Conservation (phyloP, 1,139 yeast genomes). For the Taphrina betulina region DNA sequence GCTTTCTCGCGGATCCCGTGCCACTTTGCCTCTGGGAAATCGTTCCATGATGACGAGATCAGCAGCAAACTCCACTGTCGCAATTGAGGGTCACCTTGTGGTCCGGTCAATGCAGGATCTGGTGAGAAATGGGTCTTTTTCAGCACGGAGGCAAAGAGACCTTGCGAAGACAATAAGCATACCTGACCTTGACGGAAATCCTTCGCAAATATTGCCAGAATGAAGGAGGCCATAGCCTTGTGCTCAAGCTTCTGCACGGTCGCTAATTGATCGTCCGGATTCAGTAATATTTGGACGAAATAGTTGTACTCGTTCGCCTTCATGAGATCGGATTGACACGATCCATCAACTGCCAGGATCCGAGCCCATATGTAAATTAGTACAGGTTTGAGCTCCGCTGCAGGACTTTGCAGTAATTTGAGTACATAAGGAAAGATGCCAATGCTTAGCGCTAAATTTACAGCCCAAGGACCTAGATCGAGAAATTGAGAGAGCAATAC, state of each 20-base stretch:
- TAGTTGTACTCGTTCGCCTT: conserved; percentile 90
- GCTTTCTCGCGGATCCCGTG: conserved; percentile 67
- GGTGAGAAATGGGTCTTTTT: conserved; percentile 55
- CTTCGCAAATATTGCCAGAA: conserved; percentile 75
- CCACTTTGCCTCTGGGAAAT: conserved; percentile 73
- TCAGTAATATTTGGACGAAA: conserved; percentile 72
- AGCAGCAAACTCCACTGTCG: conserved; percentile 90
- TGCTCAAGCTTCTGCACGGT: conserved; percentile 59
- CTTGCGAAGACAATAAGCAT: conserved; percentile 48
- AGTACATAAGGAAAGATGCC: conserved; percentile 96
- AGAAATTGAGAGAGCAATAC: conserved; percentile 78
- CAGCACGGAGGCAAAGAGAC: conserved; percentile 22
- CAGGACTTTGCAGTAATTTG: conserved; percentile 87
- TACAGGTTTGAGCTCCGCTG: conserved; percentile 91
- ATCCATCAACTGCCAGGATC: conserved; percentile 90
- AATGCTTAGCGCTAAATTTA: conserved; percentile 82
- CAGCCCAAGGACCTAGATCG: conserved; percentile 98
- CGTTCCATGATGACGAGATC: conserved; percentile 72
- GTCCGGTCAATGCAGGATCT: conserved; percentile 43
- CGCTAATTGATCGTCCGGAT: conserved; percentile 47
- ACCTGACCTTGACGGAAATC: conserved; percentile 80
- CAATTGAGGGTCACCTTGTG: conserved; percentile 62
- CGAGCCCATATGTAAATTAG: conserved; percentile 96
- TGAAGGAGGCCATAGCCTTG: conserved; percentile 93
- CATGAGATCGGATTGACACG: conserved; percentile 86